A percentile compares a stretch with the other conserved stretches of the same genome.
Evolutionary conservation across 441 rosid genomes (phyloP).

Genomic region (Metrosideros polymorpha): DNA sequence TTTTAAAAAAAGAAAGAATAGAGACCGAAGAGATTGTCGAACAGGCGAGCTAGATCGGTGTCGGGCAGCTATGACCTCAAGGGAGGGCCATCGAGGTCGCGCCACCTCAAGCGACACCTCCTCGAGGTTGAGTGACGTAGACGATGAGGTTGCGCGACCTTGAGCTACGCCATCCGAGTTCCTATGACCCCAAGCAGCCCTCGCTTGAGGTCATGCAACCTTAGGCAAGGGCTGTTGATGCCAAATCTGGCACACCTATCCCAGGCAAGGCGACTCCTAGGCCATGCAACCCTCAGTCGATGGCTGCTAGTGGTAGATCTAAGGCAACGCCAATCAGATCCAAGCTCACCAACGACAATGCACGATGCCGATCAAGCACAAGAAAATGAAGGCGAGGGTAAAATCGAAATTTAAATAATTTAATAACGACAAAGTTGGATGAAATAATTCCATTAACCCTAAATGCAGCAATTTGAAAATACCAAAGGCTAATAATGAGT

Average conservation of each 20-base stretch:
- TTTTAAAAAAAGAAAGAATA: too few species aligned
- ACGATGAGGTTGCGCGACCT: not conserved
- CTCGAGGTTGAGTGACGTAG: not conserved
- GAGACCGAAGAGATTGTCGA: fast-evolving
- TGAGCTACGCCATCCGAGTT: not conserved
- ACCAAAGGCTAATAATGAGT: not conserved
- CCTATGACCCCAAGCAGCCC: not conserved
- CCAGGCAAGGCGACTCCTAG: not conserved
- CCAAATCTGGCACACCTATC: not conserved
- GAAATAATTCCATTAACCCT: not conserved
- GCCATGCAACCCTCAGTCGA: not conserved
- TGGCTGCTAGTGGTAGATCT: not conserved
- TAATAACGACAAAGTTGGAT: not conserved
- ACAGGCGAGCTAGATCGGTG: not conserved
- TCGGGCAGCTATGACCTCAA: too few species aligned
- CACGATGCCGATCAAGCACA: not conserved
- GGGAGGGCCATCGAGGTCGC: not conserved
- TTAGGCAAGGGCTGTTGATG: fast-evolving
- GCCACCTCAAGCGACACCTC: fast-evolving
- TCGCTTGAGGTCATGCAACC: not conserved
- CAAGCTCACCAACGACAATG: fast-evolving
- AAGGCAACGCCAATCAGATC: fast-evolving
- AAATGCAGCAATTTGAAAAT: not conserved
- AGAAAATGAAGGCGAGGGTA: not conserved
- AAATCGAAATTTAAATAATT: not conserved